Evolutionary conservation across 1,284 basidiomycete species (phyloP), one percentile per base, ranked within the genome.

Genomic region (Apiotrichum brassicae): DNA sequence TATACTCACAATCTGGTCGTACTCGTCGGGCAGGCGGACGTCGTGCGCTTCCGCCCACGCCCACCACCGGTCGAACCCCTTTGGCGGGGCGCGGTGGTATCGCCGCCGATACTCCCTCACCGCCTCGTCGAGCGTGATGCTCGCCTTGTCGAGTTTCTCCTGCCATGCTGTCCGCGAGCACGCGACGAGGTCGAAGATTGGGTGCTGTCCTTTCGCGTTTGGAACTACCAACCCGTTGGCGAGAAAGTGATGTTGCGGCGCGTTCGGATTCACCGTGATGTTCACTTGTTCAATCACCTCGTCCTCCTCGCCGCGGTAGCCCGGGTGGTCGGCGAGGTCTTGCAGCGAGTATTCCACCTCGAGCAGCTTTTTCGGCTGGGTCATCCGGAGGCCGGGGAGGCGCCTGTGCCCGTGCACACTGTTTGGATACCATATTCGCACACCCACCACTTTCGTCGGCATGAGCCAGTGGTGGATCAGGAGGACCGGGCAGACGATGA

Each of bases 41-140:
- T 61, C 54, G 46, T 70, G 44, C 35, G 59, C 37, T 54, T 56
- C 13, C 1, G 58, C 63, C 52, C 64, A 73, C 4, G 28, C 28
- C 66, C 66, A 73, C 67, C 67, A 71, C 40, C 58, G 52, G 40
- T 71, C 69, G 51, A 71, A 71, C 1, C 69, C 69, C 40, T 63
- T 64, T 1, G 75, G 75, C 12, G 74, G 72, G 4, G 61, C 34
- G 18, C 66, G 60, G 19, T 57, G 56, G 51, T 77, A 75, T 28
- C 75, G 60, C 37, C 67, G 53, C 43, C 65, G 58, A 57, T 77
- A 77, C 56, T 72, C 71, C 46, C 64, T 58, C 3, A 74, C 72
- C 5, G 75, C 75, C 47, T 75, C 60, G 0, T 43, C 47, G 11
- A 78, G 55, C 3, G 73, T 76, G 43, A 49, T 62, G 48, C 74